Evolutionary conservation across 2,329 filamentous ascomycete genomes (phyloP).

Genomic region (Sarocladium strictum): DNA sequence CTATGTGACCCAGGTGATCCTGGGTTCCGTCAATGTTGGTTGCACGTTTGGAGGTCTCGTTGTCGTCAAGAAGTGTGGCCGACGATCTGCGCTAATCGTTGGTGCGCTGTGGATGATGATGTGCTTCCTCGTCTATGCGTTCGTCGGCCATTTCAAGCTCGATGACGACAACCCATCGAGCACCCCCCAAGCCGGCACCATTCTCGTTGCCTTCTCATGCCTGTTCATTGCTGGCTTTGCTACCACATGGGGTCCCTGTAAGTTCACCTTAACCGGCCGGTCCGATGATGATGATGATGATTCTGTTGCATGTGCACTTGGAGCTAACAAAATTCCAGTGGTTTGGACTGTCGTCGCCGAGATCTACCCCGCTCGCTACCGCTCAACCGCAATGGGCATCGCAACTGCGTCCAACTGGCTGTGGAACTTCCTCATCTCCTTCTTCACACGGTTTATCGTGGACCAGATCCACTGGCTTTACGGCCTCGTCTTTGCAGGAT

Average conservation of each 20-base stretch:
- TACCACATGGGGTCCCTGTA: constrained; percentile 60
- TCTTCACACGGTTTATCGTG: constrained; percentile 67
- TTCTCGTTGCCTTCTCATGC: constrained; percentile 63
- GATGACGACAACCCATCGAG: constrained; percentile 34
- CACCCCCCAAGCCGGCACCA: constrained; percentile 45
- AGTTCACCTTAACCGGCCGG: neutral
- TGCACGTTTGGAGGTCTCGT: constrained; percentile 61
- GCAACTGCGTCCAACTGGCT: constrained; percentile 55
- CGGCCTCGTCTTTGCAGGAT: constrained; percentile 66
- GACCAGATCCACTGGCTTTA: constrained; percentile 62
- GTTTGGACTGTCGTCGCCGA: constrained; percentile 62
- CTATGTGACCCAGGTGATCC: constrained; percentile 63
- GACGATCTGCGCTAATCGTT: constrained; percentile 55
- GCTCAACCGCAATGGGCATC: constrained; percentile 48
- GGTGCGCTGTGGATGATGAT: constrained; percentile 57
- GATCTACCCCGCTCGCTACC: constrained; percentile 55
- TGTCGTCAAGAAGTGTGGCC: constrained; percentile 59
- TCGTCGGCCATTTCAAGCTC: constrained; percentile 41
- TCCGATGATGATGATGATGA: too few species aligned
- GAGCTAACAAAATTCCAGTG: constrained; percentile 23
- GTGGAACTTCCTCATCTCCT: constrained; percentile 57
- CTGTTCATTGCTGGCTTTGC: constrained; percentile 63
- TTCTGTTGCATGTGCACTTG: neutral
- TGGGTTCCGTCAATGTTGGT: constrained; percentile 60
- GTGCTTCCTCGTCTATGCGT: constrained; percentile 45